These are phyloP conservation scores for Aquilaria sinensis DNA, from an alignment of 345 rosid genomes.

Conservation along the genomic window DNA sequence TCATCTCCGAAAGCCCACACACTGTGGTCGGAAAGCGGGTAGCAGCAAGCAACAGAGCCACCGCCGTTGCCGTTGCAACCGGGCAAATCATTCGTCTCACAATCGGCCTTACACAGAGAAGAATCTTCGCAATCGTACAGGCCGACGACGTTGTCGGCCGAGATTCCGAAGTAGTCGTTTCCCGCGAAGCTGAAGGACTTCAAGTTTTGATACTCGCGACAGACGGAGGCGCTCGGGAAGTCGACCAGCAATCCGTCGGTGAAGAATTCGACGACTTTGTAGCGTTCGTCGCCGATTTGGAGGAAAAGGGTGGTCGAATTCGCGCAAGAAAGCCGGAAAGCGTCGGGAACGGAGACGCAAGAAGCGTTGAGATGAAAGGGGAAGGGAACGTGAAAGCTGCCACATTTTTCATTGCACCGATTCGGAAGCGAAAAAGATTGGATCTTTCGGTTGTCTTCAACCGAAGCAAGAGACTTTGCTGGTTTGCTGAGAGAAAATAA, in stretches of 20 bases:
- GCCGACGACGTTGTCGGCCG: constrained; percentile 63
- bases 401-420: constrained; percentile 46
- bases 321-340: constrained; percentile 52
- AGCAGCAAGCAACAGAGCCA: constrained; percentile 66
- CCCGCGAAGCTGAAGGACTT: constrained; percentile 44
- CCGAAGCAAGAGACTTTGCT: constrained; percentile 24
- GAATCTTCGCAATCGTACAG: constrained; percentile 86
- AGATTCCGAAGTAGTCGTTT: constrained; percentile 44
- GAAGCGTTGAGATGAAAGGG: constrained; percentile 61
- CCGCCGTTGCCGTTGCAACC: constrained; percentile 44
- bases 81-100: constrained; percentile 58
- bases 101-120: constrained; percentile 59
- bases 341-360: constrained; percentile 27
- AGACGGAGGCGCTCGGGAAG: constrained; percentile 51
- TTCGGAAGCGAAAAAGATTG: constrained; percentile 15
- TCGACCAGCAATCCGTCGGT: constrained; percentile 64
- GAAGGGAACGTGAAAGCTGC: constrained; percentile 45
- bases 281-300: constrained; percentile 34
- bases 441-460: constrained; percentile 1
- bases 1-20: constrained; percentile 55
- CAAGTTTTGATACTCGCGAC: constrained; percentile 64
- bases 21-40: constrained; percentile 71
- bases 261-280: constrained; percentile 57
- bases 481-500: constrained; percentile 28
- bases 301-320: constrained; percentile 56